Evolutionary conservation across 441 rosid species (phyloP).

Genomic region (Theobroma grandiflorum): DNA sequence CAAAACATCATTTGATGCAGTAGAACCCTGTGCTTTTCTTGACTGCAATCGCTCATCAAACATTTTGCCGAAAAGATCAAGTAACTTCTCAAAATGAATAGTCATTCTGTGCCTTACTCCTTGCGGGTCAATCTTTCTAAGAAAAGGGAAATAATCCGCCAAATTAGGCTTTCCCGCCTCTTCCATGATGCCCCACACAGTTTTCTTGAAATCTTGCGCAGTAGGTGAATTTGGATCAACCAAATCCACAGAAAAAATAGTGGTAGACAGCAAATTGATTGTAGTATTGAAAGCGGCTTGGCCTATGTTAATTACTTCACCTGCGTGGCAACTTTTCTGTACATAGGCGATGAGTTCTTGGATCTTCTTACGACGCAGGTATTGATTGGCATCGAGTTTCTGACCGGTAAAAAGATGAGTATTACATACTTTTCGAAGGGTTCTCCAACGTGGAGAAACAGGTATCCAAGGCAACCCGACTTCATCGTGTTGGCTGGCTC

Average conservation of each 20-base stretch:
- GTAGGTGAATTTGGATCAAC: constrained; percentile 24
- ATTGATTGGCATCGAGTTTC: constrained; percentile 33
- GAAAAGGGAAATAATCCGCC: constrained; percentile 45
- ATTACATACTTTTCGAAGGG: constrained; percentile 42
- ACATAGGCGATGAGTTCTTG: constrained; percentile 33
- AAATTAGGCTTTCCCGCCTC: constrained; percentile 51
- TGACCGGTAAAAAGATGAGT: constrained; percentile 33
- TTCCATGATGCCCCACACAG: constrained; percentile 27
- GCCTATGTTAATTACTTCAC: constrained; percentile 35
- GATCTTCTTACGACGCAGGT: constrained; percentile 36
- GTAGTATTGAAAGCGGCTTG: constrained; percentile 34
- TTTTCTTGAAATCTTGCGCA: constrained; percentile 33
- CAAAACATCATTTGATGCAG: constrained; percentile 25
- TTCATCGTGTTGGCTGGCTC: constrained; percentile 29
- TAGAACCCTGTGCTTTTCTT: constrained; percentile 13
- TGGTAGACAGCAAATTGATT: constrained; percentile 36
- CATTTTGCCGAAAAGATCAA: constrained; percentile 41
- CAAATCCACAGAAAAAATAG: constrained; percentile 37
- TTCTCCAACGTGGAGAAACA: constrained; percentile 33
- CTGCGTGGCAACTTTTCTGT: constrained; percentile 19
- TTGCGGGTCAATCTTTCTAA: constrained; percentile 55
- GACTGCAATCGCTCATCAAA: constrained; percentile 37
- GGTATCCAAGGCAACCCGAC: constrained; percentile 30
- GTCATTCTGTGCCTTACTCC: constrained; percentile 43
- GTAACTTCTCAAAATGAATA: constrained; percentile 35